Evolutionary conservation across 1,284 basidiomycete genomes (phyloP).

Genomic region (Pulchroboletus neoregius): DNA sequence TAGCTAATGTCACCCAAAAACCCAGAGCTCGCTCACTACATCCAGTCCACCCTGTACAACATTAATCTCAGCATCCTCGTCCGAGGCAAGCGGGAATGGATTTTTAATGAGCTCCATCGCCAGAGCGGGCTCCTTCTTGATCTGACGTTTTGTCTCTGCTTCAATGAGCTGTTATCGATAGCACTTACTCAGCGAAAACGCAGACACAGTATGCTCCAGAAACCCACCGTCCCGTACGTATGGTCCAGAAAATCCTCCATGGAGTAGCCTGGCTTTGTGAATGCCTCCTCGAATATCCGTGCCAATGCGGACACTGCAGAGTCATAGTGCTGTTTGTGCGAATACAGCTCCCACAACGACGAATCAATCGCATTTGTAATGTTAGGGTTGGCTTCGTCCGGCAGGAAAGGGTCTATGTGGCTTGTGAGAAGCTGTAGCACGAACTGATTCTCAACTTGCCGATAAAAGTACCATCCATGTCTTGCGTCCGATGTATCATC

Average conservation of each 20-base stretch:
- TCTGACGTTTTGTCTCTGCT: slow-evolving; percentile 75
- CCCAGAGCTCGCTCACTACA: slow-evolving; percentile 40
- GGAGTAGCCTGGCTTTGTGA: slow-evolving; percentile 86
- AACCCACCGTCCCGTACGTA: slow-evolving; percentile 83
- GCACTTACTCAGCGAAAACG: slow-evolving; percentile 6
- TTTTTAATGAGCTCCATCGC: slow-evolving; percentile 41
- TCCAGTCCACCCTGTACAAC: slow-evolving; percentile 24
- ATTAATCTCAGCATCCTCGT: slow-evolving; percentile 9
- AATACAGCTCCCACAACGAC: slow-evolving; percentile 88
- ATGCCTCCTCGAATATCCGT: slow-evolving; percentile 86
- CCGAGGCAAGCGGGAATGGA: slow-evolving; percentile 28
- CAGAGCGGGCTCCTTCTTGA: slow-evolving; percentile 77
- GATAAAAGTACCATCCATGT: slow-evolving; percentile 40
- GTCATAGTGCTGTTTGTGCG: slow-evolving; percentile 83
- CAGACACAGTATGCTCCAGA: neutral
- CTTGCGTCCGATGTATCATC: slow-evolving; percentile 78
- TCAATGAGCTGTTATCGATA: slow-evolving; percentile 69
- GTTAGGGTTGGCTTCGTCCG: slow-evolving; percentile 69
- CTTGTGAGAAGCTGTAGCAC: slow-evolving; percentile 2
- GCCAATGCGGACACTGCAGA: slow-evolving; percentile 79
- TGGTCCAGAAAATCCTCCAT: slow-evolving; percentile 98
- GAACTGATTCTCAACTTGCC: slow-evolving; percentile 29
- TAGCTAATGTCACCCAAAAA: slow-evolving; percentile 30
- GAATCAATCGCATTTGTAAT: slow-evolving; percentile 79
- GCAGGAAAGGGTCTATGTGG: slow-evolving; percentile 67